Base-by-base conservation (phyloP, 345 rosid species). In the Syzygium oleosum region DNA sequence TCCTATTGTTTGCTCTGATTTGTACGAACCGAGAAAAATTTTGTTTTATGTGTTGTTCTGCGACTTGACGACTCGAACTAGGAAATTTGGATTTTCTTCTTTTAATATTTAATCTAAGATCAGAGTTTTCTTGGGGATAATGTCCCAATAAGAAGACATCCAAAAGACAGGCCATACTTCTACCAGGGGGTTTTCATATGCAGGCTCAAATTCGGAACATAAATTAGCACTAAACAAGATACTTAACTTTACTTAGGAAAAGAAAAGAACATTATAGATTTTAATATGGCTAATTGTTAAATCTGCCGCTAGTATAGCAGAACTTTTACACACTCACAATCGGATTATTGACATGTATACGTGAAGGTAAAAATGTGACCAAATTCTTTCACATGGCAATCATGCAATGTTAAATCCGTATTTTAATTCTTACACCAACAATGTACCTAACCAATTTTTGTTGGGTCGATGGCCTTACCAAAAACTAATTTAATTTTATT, bases 141-240 rank as follows among this genome's bases (percentile, higher is more conserved):
- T 68, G 1, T 16, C 46, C 79, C 19, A 9, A 2, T 31, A 6
- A 68, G 9, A 31, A 68, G 23, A 68, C 46, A 17, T 31, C 34
- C 12, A 31, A 16, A 65, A 11, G 12, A 61, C 17, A 9, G 3
- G 73, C 6, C 38, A 61, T 17, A 61, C 73, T 61, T 61, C 38
- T n/a, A 61, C 34, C 2, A 0, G 34, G 19, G 19, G 5, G 73
- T 2, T 61, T n/a, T n/a, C 3, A 13, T n/a, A 61, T 0, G 6
- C 38, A 61, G 3, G 13, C n/a, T n/a, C 38, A 61, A 3, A 3
- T 29, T 61, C 0, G 38, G 14, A 5, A 61, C n/a, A 59, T 61
- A n/a, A 61, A 6, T 1, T 14, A 61, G 2, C 73, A 61, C 2
- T 52, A 53, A 17, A 17, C 6, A 53, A 53, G 3, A 7, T 53